Evolutionary conservation across 345 rosid species (phyloP).

Genomic region (Aethionema arabicum): DNA sequence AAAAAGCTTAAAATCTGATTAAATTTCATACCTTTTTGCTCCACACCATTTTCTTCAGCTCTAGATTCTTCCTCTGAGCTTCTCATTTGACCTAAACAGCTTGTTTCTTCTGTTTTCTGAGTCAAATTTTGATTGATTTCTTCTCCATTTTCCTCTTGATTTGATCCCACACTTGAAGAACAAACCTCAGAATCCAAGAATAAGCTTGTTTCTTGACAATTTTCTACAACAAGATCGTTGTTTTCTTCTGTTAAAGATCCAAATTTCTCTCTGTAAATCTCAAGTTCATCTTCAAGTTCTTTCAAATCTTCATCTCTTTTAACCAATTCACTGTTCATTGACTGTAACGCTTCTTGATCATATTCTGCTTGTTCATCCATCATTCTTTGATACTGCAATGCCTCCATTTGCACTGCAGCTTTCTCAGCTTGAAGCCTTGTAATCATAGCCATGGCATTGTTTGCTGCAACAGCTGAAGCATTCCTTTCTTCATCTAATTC

Average conservation of each 20-base stretch:
- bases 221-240: conserved; percentile 23
- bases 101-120: conserved; percentile 17
- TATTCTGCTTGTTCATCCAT: conserved; percentile 98
- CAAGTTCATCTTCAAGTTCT: conserved; percentile 61
- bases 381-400: conserved; percentile 95
- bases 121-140: conserved; percentile 21
- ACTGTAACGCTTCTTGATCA: conserved; percentile 81
- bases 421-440: conserved; percentile 85
- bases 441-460: conserved; percentile 94
- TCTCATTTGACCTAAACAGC: background rate
- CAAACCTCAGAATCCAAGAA: conserved; percentile 21
- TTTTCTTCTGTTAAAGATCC: conserved; percentile 43
- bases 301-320: conserved; percentile 66
- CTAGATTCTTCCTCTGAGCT: conserved; percentile 19
- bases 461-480: conserved; percentile 90
- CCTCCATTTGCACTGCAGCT: conserved; percentile 96
- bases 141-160: conserved; percentile 29
- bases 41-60: conserved; percentile 27
- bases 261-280: conserved; percentile 56
- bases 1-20: conserved; percentile 3
- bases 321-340: conserved; percentile 44
- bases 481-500: conserved; percentile 89
- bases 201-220: conserved; percentile 31
- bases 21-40: conserved; percentile 41
- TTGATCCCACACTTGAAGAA: conserved; percentile 28